These are phyloP conservation scores for Coffea eugenioides DNA, from an alignment of 257 asterid species.

Conservation along the genomic window DNA sequence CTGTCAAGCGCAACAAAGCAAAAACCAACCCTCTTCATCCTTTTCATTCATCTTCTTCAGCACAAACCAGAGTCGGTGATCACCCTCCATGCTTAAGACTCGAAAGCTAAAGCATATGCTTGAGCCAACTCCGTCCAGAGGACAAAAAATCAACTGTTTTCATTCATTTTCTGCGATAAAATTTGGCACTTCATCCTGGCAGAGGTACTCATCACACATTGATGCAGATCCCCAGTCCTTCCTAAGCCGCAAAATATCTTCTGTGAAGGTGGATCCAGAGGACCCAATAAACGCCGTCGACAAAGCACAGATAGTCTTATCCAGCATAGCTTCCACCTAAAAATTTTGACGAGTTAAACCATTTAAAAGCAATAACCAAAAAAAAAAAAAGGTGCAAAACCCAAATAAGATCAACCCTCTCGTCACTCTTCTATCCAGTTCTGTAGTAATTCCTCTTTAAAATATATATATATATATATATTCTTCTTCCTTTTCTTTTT, in stretches of 20 bases:
- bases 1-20: not conserved
- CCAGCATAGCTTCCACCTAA: conserved; percentile 98
- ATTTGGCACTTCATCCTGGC: conserved; percentile 77
- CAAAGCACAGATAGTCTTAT: conserved; percentile 89
- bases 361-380: no score
- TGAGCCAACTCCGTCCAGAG: conserved; percentile 12
- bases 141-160: conserved; percentile 3
- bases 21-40: not conserved
- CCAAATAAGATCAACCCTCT: not conserved
- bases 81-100: not conserved
- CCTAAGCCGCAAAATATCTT: conserved; percentile 86
- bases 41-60: conserved; percentile 3
- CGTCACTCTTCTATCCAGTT: not conserved
- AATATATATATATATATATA: no score
- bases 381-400: not conserved
- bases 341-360: not conserved
- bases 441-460: no score
- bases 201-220: conserved; percentile 79
- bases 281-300: conserved; percentile 87
- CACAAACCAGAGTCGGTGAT: conserved; percentile 1
- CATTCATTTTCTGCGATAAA: conserved; percentile 80
- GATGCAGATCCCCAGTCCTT: conserved; percentile 94
- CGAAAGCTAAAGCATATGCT: not conserved
- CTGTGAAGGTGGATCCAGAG: conserved; percentile 94
- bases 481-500: not conserved